Evolutionary conservation across 176 grass and related monocot genomes (phyloP).

Genomic region (Lolium perenne): DNA sequence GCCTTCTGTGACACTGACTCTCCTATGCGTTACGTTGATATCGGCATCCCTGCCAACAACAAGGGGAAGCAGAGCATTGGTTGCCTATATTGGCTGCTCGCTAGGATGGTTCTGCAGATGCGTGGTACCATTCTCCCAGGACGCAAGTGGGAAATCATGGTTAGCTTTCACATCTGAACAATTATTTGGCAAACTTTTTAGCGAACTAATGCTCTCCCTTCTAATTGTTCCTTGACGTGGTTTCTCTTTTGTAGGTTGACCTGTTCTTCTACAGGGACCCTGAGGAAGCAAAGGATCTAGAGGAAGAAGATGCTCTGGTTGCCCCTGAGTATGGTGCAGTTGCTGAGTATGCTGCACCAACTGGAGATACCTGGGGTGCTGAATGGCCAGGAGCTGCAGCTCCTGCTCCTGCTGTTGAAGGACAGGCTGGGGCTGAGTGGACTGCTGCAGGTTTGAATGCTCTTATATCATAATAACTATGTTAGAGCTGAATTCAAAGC

Average conservation of each 20-base stretch:
- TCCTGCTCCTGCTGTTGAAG: conserved; percentile 41
- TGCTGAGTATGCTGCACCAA: conserved; percentile 49
- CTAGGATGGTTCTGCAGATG: conserved; percentile 93
- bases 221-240: not conserved
- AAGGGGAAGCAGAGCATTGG: conserved; percentile 95
- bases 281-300: conserved; percentile 88
- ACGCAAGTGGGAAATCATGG: conserved; percentile 91
- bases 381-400: conserved; percentile 51
- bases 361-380: conserved; percentile 47
- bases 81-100: conserved; percentile 84
- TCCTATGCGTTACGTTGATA: conserved; percentile 93
- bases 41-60: conserved; percentile 94
- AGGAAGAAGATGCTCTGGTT: conserved; percentile 69
- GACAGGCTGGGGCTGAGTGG: conserved; percentile 47
- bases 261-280: conserved; percentile 95
- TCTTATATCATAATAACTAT: not conserved
- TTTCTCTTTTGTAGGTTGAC: conserved; percentile 69
- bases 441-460: conserved; percentile 54
- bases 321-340: conserved; percentile 56
- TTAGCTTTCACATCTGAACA: conserved; percentile 21
- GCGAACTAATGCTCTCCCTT: not conserved
- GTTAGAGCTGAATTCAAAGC: not conserved
- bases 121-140: conserved; percentile 89
- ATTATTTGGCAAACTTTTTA: not conserved
- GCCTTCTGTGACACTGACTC: conserved; percentile 96